Conservation (phyloP, 345 rosid genomes). For the Brassica juncea region DNA sequence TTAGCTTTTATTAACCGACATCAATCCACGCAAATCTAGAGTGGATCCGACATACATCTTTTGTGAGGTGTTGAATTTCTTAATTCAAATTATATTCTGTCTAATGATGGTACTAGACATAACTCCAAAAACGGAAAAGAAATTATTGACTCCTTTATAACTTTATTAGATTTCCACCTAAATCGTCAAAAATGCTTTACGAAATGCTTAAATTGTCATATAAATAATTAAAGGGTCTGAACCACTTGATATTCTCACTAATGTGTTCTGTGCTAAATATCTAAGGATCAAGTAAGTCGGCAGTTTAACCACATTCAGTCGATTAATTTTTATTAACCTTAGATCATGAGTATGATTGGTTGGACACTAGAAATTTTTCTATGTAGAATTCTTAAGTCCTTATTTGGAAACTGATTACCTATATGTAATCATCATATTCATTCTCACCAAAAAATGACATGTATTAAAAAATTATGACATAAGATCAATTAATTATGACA, state of each 20-base stretch:
- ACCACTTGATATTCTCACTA: conserved; percentile 23
- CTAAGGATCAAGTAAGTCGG: conserved; percentile 36
- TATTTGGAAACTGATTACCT: too few relatives aligned
- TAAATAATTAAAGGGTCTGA: background rate
- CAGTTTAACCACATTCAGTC: conserved; percentile 9
- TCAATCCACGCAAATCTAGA: conserved; percentile 32
- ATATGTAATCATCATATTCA: too few relatives aligned
- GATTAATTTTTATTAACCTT: conserved; percentile 10
- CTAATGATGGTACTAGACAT: conserved; percentile 35
- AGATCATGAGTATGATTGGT: background rate
- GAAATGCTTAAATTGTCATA: conserved; percentile 20
- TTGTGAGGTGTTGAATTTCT: conserved; percentile 42
- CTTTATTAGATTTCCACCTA: conserved; percentile 9
- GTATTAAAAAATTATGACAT: too few relatives aligned
- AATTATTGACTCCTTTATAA: conserved; percentile 34
- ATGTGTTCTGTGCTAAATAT: conserved; percentile 11
- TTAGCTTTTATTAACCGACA: conserved; percentile 27
- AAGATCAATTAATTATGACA: too few relatives aligned
- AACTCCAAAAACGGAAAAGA: conserved; percentile 40
- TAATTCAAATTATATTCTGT: conserved; percentile 16
- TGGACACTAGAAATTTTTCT: too few relatives aligned
- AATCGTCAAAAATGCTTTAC: conserved; percentile 34
- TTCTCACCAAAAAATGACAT: too few relatives aligned
- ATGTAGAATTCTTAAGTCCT: too few relatives aligned
- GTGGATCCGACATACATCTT: conserved; percentile 38